Percentiles rank a stretch among this genome's conserved stretches.
Evolutionary conservation across 2,329 filamentous ascomycete genomes (phyloP).

Genomic region (Geosmithia flava): DNA sequence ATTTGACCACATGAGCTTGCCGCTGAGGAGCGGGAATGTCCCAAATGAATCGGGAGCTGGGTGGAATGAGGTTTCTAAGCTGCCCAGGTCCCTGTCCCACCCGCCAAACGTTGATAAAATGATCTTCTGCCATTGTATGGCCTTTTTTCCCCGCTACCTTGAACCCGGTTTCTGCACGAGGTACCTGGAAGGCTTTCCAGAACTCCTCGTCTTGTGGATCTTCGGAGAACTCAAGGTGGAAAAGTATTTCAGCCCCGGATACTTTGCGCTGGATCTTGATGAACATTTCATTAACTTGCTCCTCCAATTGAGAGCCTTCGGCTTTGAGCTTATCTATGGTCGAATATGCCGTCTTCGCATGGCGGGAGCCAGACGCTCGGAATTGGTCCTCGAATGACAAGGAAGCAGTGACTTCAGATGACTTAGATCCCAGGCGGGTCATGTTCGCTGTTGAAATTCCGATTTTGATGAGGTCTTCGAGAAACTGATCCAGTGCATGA

Average conservation of each 20-base stretch:
- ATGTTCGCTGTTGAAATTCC: conserved; percentile 34
- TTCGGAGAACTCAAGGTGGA: conserved; percentile 37
- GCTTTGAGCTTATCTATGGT: background rate
- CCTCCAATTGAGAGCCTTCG: background rate
- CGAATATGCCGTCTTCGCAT: background rate
- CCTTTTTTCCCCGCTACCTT: background rate
- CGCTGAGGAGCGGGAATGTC: background rate
- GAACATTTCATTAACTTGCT: background rate
- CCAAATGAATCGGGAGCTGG: background rate
- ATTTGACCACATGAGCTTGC: background rate
- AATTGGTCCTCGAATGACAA: background rate
- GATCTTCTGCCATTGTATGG: background rate
- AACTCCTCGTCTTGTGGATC: conserved; percentile 29
- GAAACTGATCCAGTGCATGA: conserved; percentile 40
- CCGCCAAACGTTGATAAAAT: background rate
- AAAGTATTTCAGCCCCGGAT: conserved; percentile 17
- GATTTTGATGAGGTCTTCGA: conserved; percentile 43
- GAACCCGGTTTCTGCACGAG: conserved; percentile 30
- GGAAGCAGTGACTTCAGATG: background rate
- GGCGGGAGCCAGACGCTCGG: background rate
- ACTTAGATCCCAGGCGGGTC: background rate
- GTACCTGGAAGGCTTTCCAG: conserved; percentile 43
- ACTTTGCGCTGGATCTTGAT: conserved; percentile 3
- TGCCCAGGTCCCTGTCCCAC: background rate
- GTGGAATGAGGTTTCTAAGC: background rate